Base-by-base conservation (phyloP, 106 monocot species). In the Platanthera zijinensis region DNA sequence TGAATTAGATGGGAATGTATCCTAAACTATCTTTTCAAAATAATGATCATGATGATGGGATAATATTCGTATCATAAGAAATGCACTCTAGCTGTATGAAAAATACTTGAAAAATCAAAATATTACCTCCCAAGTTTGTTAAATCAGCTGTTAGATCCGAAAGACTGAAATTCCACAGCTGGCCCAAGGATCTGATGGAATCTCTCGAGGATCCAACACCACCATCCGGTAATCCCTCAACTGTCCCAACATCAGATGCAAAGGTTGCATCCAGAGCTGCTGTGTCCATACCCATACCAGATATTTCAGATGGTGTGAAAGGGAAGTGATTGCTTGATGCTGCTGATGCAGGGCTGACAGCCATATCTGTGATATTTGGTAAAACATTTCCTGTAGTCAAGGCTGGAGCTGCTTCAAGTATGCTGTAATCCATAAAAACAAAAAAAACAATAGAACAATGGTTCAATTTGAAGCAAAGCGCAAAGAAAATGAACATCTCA, bases 151-250 rank as follows among this genome's bases (percentile, higher is more conserved):
- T 88, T 56, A 99, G 79, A 80, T 99, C 99, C 22, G 94, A 79
- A 75, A 99, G 78, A 77, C 90, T 92, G 75, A 99, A 88, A 73
- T 92, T 92, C 99, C 99, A 99, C 39, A 89, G 84, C 63, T 89
- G 90, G 47, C 88, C 87, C 62, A 94, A 81, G n/a, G 90, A 84
- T 77, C 86, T 78, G 21, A 81, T 75, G 22, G 89, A 73, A 64
- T 93, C 89, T 48, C 87, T 92, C 0, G 90, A 97, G 28, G 88
- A 90, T n/a, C 93, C 92, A 39, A 84, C 77, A 53, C 89, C 87
- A 74, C 82, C 87, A 85, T 93, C 91, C 10, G 83, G 84, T 48
- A 97, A 61, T 5, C 72, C 85, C 19, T 67, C 87, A 13, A 77
- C 77, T 50, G 47, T 81, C 21, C 72, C 89, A 5, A 89, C 85